Conservation (phyloP, 2,329 filamentous ascomycete genomes). For the Talaromyces sp. region DNA sequence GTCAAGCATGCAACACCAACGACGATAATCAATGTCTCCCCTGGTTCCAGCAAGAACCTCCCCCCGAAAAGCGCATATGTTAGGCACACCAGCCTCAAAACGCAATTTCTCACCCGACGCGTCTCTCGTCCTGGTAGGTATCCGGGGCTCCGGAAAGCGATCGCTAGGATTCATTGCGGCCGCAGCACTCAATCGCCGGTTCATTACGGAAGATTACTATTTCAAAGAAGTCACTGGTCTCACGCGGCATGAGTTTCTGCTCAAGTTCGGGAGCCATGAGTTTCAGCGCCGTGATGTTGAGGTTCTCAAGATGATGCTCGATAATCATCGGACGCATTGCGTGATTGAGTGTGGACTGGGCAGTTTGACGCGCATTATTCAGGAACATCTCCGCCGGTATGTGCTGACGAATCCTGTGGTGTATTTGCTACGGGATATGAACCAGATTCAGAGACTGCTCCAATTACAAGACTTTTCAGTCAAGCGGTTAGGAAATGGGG, state of each 20-base stretch:
- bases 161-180: constrained; percentile 46
- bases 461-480: constrained; percentile 46
- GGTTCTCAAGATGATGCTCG: constrained; percentile 44
- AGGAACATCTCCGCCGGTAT: constrained; percentile 42
- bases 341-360: constrained; percentile 47
- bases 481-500: constrained; percentile 45
- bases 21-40: constrained; percentile 12
- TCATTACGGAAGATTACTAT: constrained; percentile 47
- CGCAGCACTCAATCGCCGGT: constrained; percentile 43
- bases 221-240: constrained; percentile 44
- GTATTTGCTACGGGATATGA: constrained; percentile 44
- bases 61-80: constrained; percentile 23
- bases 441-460: constrained; percentile 41
- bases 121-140: constrained; percentile 44
- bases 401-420: constrained; percentile 42
- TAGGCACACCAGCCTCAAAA: constrained; percentile 12
- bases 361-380: constrained; percentile 43
- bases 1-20: constrained; percentile 4
- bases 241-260: constrained; percentile 44
- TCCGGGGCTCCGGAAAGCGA: constrained; percentile 46
- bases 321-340: constrained; percentile 43
- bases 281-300: constrained; percentile 46
- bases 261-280: constrained; percentile 41
- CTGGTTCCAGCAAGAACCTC: constrained; percentile 6
- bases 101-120: constrained; percentile 40